A percentile compares a stretch with the other conserved stretches of the same genome.
These are phyloP conservation scores for Pyrenochaeta sp. DNA, from an alignment of 2,329 filamentous ascomycete species.

Conservation along the genomic window DNA sequence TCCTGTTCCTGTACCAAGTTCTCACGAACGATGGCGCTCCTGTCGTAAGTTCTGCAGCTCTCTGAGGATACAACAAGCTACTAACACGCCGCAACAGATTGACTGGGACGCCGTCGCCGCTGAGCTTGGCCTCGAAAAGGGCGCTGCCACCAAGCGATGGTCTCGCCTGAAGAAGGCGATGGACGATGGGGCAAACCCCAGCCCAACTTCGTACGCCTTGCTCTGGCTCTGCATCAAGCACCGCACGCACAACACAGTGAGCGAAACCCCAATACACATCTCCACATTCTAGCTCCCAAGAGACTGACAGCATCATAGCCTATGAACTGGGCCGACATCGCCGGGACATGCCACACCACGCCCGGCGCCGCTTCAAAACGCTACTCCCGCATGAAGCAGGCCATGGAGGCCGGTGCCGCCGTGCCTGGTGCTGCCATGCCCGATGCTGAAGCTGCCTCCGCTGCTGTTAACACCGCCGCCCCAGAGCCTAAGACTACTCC, in stretches of 20 bases:
- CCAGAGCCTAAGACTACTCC: conserved; percentile 8
- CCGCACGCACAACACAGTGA: conserved; percentile 27
- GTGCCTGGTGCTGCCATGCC: conserved; percentile 6
- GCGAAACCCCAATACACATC: conserved; percentile 3
- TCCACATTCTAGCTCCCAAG: background rate
- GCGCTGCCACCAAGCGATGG: conserved; percentile 41
- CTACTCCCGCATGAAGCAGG: conserved; percentile 41
- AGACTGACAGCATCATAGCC: conserved; percentile 12
- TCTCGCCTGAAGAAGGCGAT: conserved; percentile 40
- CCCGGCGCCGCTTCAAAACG: conserved; percentile 43
- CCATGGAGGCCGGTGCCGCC: conserved; percentile 29
- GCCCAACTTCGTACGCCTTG: conserved; percentile 24
- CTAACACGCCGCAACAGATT: conserved; percentile 31
- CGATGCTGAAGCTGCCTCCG: too few relatives aligned
- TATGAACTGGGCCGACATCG: conserved; percentile 40
- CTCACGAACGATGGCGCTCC: conserved; percentile 34
- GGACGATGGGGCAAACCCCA: conserved; percentile 23
- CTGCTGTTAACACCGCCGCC: background rate
- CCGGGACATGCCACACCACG: conserved; percentile 32
- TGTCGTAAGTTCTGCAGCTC: conserved; percentile 15
- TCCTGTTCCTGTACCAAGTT: conserved; percentile 39
- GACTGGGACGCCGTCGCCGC: conserved; percentile 35
- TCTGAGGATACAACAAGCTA: background rate
- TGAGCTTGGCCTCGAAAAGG: conserved; percentile 33
- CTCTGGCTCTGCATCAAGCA: conserved; percentile 43